Evolutionary conservation across 2,329 filamentous ascomycete genomes (phyloP).

Genomic region (Drechslerella dactyloides): DNA sequence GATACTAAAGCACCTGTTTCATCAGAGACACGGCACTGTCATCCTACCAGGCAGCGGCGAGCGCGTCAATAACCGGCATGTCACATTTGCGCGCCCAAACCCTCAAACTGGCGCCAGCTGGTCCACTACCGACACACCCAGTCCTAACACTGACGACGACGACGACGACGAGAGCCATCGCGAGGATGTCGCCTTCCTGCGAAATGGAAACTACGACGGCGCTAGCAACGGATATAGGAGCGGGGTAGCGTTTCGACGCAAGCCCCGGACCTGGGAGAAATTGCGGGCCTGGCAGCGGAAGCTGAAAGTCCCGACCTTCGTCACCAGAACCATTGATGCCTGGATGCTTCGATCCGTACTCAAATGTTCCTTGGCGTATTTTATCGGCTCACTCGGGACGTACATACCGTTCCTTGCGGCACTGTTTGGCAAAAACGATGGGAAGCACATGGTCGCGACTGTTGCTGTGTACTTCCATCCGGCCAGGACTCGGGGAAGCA

Average conservation of each 20-base stretch:
- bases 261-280: neutral
- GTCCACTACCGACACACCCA: constrained; percentile 20
- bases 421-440: constrained; percentile 68
- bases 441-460: constrained; percentile 72
- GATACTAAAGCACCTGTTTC: constrained; percentile 10
- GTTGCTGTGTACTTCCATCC: constrained; percentile 72
- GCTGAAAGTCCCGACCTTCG: constrained; percentile 56
- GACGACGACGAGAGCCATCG: too few species aligned
- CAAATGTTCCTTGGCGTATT: constrained; percentile 72
- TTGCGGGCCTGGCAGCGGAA: constrained; percentile 50
- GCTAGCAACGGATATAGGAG: constrained; percentile 6
- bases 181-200: constrained; percentile 22
- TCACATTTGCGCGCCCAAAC: constrained; percentile 63
- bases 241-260: neutral
- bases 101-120: constrained; percentile 55
- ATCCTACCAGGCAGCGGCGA: constrained; percentile 69
- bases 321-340: constrained; percentile 63
- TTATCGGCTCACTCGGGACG: constrained; percentile 69
- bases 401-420: constrained; percentile 64
- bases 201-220: constrained; percentile 11
- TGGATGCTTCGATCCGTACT: constrained; percentile 62
- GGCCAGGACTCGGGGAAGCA: constrained; percentile 69
- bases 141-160: constrained; percentile 20
- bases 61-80: constrained; percentile 65
- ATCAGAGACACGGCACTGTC: constrained; percentile 64